Base-by-base conservation (phyloP, 2,329 filamentous ascomycete species). In the Calycina marina region DNA sequence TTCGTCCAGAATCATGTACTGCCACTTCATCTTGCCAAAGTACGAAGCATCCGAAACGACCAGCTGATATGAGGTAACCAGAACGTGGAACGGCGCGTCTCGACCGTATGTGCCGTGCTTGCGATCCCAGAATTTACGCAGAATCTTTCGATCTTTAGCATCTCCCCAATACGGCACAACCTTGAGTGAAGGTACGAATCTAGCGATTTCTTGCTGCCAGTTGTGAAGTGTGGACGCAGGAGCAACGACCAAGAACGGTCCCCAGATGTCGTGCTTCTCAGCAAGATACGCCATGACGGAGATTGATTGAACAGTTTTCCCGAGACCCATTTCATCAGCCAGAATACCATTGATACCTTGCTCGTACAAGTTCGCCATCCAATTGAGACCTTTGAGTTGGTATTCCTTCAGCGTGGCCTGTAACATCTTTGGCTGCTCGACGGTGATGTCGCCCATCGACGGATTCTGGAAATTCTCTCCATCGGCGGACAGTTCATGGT, bases 391-490 rank as follows among this genome's bases (percentile, higher is more conserved):
- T 64, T 98, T 98, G 54, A 98, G 65, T 62, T 98, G 90, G 59
- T 98, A 98, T 56, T 98, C 90, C 56, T 98, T 98, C 51, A 98
- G 73, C 53, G 93, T 83, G 31, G 86, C 83, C 42, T 82, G 86
- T 50, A 98, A 72, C 59, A 96, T 74, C 58, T 85, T 92, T 6
- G 90, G 90, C 54, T 98, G 90, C 41, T 86, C 77, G 35, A 98
- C 84, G 50, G 93, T 82, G 44, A 93, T 84, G 47, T 90, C 86
- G 47, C 88, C 88, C 47, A 98, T 68, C 4, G 86, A 90, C 0
- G 90, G 90, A 54, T 98, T 96, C 60, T 98, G 90, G 65, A 98
- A 98, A 61, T 98, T 98, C 60, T 98, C 90, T 47, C 86, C 88
- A 49, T 94, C 86, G 37, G 94, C 85, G 43, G 90, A 80, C 56